Conservation (phyloP, 192 early-diverging fungal genomes). For the Linnemannia schmuckeri region DNA sequence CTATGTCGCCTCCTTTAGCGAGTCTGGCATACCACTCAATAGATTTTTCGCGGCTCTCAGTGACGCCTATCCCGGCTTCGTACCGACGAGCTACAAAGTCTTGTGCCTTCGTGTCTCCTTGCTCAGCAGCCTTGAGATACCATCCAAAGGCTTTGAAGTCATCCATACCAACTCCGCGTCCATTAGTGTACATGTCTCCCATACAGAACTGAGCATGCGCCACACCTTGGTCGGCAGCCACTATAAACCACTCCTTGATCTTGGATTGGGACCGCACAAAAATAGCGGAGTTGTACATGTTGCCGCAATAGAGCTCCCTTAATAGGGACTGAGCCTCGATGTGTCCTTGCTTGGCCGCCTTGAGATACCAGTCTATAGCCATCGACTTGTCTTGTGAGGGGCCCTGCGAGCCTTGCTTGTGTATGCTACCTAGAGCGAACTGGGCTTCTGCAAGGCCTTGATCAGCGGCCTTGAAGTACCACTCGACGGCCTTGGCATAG, state of each 20-base stretch:
- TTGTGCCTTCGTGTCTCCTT: background rate
- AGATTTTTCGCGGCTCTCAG: background rate
- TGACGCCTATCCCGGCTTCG: background rate
- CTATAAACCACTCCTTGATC: too few relatives aligned
- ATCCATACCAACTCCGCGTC: background rate
- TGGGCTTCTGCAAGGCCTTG: background rate
- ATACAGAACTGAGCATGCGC: background rate
- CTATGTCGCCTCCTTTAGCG: too few relatives aligned
- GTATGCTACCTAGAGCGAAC: background rate
- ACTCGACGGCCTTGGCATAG: background rate
- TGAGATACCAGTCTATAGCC: background rate
- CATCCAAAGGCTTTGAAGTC: background rate
- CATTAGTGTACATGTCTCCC: background rate
- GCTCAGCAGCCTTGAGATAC: background rate
- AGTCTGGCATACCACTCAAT: background rate
- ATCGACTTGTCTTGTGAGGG: background rate
- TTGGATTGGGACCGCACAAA: too few relatives aligned
- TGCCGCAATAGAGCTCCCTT: background rate
- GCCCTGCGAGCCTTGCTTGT: background rate
- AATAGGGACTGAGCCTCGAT: background rate
- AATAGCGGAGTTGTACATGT: background rate
- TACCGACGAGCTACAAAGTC: background rate
- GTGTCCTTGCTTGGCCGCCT: background rate
- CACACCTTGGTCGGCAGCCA: background rate
- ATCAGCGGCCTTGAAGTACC: background rate